A percentile compares a stretch with the other conserved stretches of the same genome.
Conservation (phyloP, 1,139 yeast genomes). For the Yamadazyma conglobata region DNA sequence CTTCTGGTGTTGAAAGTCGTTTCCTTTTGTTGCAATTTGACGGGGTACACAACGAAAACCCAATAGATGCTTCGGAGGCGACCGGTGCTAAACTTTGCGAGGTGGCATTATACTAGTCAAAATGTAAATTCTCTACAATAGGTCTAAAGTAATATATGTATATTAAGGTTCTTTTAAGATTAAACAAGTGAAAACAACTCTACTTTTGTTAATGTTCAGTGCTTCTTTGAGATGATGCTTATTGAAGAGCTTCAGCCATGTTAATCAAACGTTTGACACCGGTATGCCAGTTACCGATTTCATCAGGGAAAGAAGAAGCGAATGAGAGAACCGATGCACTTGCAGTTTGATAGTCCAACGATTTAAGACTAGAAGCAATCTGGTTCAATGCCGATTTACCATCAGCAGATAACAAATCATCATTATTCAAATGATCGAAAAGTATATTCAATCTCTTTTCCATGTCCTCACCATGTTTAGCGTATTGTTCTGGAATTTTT, state of each 20-base stretch:
- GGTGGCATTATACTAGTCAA: slow-evolving; percentile 35
- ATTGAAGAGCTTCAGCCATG: slow-evolving; percentile 54
- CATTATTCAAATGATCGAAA: slow-evolving; percentile 77
- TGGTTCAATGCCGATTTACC: slow-evolving; percentile 53
- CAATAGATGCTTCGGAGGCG: slow-evolving; percentile 25
- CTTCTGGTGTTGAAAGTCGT: slow-evolving; percentile 24
- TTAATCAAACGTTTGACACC: slow-evolving; percentile 88
- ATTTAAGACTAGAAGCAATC: slow-evolving; percentile 49
- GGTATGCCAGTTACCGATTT: slow-evolving; percentile 89
- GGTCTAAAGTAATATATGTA: no score
- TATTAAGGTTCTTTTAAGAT: no score
- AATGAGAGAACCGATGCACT: slow-evolving; percentile 54
- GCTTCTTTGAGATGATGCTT: no score
- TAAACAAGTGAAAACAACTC: no score
- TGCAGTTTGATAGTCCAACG: slow-evolving; percentile 60
- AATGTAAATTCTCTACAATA: no score
- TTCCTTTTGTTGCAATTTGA: slow-evolving; percentile 49
- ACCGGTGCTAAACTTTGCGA: slow-evolving; percentile 61
- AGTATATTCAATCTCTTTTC: slow-evolving; percentile 75
- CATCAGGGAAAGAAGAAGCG: slow-evolving; percentile 63
- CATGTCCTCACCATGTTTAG: slow-evolving; percentile 75
- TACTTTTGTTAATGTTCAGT: no score
- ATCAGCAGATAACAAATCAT: slow-evolving; percentile 58
- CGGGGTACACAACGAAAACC: slow-evolving; percentile 40
- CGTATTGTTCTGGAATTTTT: slow-evolving; percentile 68